Base-by-base conservation (phyloP, 805 yeast species). In the Alloascoidea hylecoeti region DNA sequence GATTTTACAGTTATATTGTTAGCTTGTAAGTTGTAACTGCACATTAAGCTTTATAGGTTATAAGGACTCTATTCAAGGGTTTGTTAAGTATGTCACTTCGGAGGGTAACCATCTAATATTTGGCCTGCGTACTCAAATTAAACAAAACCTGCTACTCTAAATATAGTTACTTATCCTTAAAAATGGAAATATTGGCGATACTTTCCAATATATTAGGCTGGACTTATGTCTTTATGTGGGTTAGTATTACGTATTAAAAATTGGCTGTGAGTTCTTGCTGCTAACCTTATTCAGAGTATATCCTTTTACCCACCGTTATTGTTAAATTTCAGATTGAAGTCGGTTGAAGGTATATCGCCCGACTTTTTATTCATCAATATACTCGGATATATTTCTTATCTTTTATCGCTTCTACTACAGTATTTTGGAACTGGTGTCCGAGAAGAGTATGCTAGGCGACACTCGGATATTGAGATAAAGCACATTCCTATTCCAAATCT, bases 171-270 rank as follows among this genome's bases (percentile, higher is more conserved):
- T n/a, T n/a, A n/a, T n/a, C n/a, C n/a, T n/a, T n/a, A n/a, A n/a
- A n/a, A n/a, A 64, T 9, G 69, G 70, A 18, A 65, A 65, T 39
- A 57, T 64, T 2, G 49, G 57, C 14, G 63, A 60, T 3, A 41
- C 43, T 45, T 9, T 44, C 48, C 15, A 16, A 33, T 6, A 34
- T 43, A 3, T 15, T 46, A 5, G 50, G 50, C 28, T 47, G 50
- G 50, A 38, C 37, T 12, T 47, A 47, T 33, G 44, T 47, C 17
- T 17, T 45, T 5, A 39, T 43, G 23, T 46, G 50, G 50, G 49
- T 45, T 35, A 13, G 48, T 37, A 14, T 40, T 33, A 12, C 35
- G 37, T 6, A 18, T 28, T 14, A 14, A 6, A 5, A 5, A 6
- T 6, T n/a, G 5, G 27, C 12, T 9, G 17, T n/a, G 5, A 13